Base-by-base conservation (phyloP, 495 filamentous ascomycete genomes). In the Chlorociboria aeruginascens region DNA sequence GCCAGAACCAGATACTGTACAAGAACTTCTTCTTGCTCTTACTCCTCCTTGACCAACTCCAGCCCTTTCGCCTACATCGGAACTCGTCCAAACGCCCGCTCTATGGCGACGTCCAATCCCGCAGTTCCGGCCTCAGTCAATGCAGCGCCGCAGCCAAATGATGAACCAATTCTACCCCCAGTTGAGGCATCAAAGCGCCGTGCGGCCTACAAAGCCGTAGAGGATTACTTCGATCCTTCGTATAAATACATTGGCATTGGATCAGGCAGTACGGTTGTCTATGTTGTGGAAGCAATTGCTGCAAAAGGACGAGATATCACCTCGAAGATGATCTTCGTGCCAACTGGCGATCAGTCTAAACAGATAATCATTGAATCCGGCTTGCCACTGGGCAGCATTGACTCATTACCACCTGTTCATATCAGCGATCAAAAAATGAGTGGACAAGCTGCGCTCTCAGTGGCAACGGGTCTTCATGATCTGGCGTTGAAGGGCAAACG, bases 221-320 rank as follows among this genome's bases (percentile, higher is more conserved):
- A 74, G 9, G 88, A 92, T 50, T 78, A 97, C 71, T 90, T 95
- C 66, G 70, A 76, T 37, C 69, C 80, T 41, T 56, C 71, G 45
- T 82, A 81, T 60, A 76, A 71, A 45, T 84, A 81, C 61, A 77
- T 97, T 54, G 92, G 92, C 54, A 97, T 98, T 64, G 92, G 92
- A 46, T 89, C 83, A 48, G 92, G 92, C 49, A 88, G 81, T 45
- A 98, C 92, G 1, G 87, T 98, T 32, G 80, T 93, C 56, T 93
- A 95, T 65, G 92, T 96, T 11, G 89, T 98, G 43, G 86, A 95
- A 58, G 89, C 89, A 34, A 98, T 98, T 66, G 81, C 82, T 52
- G 77, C 76, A 20, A 74, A 82, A 32, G 77, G 77, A 12, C 59
- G 76, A 14, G 67, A 74, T 48, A 73, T 76, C 41, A 76, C 74